These are phyloP conservation scores for Ophiobolus disseminans DNA, from an alignment of 2,329 filamentous ascomycete genomes.

Conservation along the genomic window DNA sequence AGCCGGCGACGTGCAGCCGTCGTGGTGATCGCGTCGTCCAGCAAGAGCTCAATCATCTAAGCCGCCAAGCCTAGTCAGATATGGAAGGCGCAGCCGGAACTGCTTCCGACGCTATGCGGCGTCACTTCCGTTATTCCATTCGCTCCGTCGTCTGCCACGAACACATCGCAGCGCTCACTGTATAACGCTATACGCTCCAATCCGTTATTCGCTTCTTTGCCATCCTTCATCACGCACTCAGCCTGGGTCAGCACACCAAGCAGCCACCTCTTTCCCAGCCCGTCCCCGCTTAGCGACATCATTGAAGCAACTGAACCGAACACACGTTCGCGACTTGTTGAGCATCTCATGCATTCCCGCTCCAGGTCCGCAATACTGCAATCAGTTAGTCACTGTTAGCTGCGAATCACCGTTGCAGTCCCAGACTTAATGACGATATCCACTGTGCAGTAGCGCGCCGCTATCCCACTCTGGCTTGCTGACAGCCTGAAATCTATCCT, in stretches of 20 bases:
- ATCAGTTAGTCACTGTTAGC: not conserved
- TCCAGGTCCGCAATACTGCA: constrained; percentile 1
- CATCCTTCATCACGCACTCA: constrained; percentile 2
- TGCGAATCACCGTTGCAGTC: not conserved
- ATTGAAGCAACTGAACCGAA: constrained; percentile 32
- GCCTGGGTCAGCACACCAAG: not conserved
- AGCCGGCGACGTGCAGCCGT: constrained; percentile 9
- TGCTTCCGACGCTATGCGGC: constrained; percentile 17
- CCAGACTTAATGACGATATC: constrained; percentile 1
- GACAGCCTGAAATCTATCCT: not conserved
- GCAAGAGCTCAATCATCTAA: constrained; percentile 5
- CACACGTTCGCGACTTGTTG: constrained; percentile 7
- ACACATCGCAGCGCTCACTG: not conserved
- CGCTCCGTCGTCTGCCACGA: not conserved
- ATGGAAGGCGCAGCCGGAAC: constrained; percentile 20
- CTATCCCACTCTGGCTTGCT: too few relatives aligned
- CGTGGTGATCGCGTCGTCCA: constrained; percentile 9
- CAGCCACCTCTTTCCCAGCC: not conserved
- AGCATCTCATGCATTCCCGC: constrained; percentile 6
- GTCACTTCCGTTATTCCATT: constrained; percentile 9
- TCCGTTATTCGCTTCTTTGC: not conserved
- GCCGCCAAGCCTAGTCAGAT: constrained; percentile 21
- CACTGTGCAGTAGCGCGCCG: not conserved
- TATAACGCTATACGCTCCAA: too few relatives aligned
- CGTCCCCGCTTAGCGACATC: constrained; percentile 4